Conservation (phyloP, 495 filamentous ascomycete genomes). For the Glonium stellatum region DNA sequence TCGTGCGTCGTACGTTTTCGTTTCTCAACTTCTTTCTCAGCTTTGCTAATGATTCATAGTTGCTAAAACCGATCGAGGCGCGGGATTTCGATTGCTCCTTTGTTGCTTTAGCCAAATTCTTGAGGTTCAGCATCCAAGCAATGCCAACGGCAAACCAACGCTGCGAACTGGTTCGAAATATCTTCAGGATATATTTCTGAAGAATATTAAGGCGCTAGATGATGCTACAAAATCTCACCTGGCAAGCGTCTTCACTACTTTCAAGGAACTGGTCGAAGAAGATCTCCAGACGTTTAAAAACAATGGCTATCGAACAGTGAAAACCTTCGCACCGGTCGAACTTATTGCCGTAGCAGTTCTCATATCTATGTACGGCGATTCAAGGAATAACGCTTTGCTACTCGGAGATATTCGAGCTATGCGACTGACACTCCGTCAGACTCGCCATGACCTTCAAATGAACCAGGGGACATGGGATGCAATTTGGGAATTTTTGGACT, state of each 20-base stretch:
- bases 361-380: slow-evolving; percentile 37
- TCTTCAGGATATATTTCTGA: slow-evolving; percentile 11
- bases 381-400: slow-evolving; percentile 34
- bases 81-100: slow-evolving; percentile 19
- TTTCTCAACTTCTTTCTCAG: slow-evolving; percentile 24
- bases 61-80: slow-evolving; percentile 8
- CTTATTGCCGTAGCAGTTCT: slow-evolving; percentile 40
- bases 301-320: slow-evolving; percentile 27
- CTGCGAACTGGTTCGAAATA: slow-evolving; percentile 14
- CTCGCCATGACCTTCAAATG: slow-evolving; percentile 38
- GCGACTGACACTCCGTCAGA: slow-evolving; percentile 33
- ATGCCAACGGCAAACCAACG: slow-evolving; percentile 16
- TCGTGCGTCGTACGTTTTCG: no score
- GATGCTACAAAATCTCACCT: slow-evolving; percentile 20
- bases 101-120: slow-evolving; percentile 27
- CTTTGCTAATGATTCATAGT: slow-evolving; percentile 8
- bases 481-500: slow-evolving; percentile 37
- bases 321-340: slow-evolving; percentile 44
- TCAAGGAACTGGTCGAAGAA: slow-evolving; percentile 17
- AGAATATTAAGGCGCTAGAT: slow-evolving; percentile 18
- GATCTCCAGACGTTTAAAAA: slow-evolving; percentile 29
- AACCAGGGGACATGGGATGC: slow-evolving; percentile 38
- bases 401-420: slow-evolving; percentile 39
- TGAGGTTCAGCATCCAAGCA: slow-evolving; percentile 23
- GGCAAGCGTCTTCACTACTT: slow-evolving; percentile 21